Conservation (phyloP, 441 rosid species). For the Gossypium davidsonii region DNA sequence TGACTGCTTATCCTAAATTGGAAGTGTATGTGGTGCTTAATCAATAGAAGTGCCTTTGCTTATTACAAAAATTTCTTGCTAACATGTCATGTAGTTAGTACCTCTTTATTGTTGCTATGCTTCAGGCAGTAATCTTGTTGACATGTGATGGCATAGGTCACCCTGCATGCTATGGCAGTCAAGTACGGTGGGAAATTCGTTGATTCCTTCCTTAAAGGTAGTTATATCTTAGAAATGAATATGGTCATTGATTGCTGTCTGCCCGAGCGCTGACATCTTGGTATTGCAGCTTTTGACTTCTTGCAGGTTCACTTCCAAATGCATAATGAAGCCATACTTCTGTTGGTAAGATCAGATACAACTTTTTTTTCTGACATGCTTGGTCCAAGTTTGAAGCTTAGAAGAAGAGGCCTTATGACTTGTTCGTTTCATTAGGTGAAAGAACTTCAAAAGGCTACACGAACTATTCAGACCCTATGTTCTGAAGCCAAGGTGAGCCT, state of each 20-base stretch:
- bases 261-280: constrained; percentile 15
- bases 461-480: constrained; percentile 79
- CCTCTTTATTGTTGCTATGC: neutral
- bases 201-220: constrained; percentile 76
- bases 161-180: constrained; percentile 70
- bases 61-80: neutral
- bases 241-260: constrained; percentile 10
- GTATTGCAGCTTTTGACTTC: constrained; percentile 60
- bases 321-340: constrained; percentile 53
- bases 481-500: constrained; percentile 84
- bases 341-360: constrained; percentile 44
- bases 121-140: neutral
- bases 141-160: constrained; percentile 38
- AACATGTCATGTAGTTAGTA: neutral
- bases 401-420: constrained; percentile 6
- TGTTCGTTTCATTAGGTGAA: constrained; percentile 38
- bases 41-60: neutral
- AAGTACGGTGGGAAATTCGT: constrained; percentile 82
- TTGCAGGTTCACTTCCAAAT: constrained; percentile 59
- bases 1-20: neutral
- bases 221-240: constrained; percentile 7
- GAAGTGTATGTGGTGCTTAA: neutral
- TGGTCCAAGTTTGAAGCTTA: neutral
- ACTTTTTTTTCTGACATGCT: constrained; percentile 3
- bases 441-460: constrained; percentile 83